Evolutionary conservation across 2,329 filamentous ascomycete species (phyloP), one percentile per base, ranked within the genome.

Genomic region (Cucurbitaria berberidis): DNA sequence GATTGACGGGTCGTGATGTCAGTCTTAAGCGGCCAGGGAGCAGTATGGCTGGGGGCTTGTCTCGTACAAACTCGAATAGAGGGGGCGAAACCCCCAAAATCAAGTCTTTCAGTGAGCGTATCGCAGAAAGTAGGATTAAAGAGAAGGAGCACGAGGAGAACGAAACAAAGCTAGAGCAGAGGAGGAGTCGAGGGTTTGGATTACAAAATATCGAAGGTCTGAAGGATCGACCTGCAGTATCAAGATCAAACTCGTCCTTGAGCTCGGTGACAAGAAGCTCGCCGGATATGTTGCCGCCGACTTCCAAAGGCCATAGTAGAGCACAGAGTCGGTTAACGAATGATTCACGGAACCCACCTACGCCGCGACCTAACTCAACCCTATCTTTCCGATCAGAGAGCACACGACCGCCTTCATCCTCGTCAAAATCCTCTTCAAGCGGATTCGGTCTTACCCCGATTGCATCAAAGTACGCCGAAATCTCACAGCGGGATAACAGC

Each of bases 31-130:
- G 91, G 60, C 48, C 64, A 8, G 51, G 60, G 16, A 57, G 54
- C 22, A 54, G 44, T 16, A 38, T 53, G 15, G 40, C 44, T 13
- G 53, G 53, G 11, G 32, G 59, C 0, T 51, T 64, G 16, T 61
- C 66, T 2, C 62, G 69, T n/a, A 15, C 66, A 9, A 86, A 84
- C 60, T 81, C 85, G 2, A 53, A 62, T 3, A 53, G 56, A n/a
- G 44, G 50, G 5, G 32, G 44, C 10, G 70, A 65, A 19, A 45
- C 60, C 5, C 69, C 74, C 1, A 64, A 63, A 44, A 67, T 62
- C 48, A 87, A 86, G 64, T 82, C 86, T 48, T 99, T 98, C 75
- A 96, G 90, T 69, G 92, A 98, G 74, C 83, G 93, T 41, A 84
- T 99, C 55, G 88, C 90, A 1, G 86, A 90, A 44, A 88, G 86